These are phyloP conservation scores for Boletus sp. DNA, from an alignment of 768 basidiomycete species.

Conservation along the genomic window DNA sequence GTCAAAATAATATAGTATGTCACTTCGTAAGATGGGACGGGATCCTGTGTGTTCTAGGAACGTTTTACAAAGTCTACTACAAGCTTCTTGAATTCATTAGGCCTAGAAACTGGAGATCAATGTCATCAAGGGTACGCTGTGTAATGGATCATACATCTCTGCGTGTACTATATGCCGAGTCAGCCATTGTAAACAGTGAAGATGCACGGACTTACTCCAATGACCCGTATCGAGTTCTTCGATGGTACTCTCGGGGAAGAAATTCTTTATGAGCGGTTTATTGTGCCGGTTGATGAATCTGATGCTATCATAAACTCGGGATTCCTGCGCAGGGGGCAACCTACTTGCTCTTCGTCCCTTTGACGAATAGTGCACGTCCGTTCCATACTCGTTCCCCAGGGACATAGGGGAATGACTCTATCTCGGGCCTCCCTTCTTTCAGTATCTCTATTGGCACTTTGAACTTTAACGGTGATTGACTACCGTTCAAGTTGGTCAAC, in stretches of 20 bases:
- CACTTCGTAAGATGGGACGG: neutral
- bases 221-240: conserved; percentile 74
- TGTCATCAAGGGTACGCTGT: neutral
- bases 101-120: conserved; percentile 32
- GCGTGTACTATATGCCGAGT: conserved; percentile 61
- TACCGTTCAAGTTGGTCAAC: conserved; percentile 68
- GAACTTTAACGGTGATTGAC: conserved; percentile 52
- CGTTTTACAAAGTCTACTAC: conserved; percentile 28
- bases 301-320: conserved; percentile 2
- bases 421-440: conserved; percentile 53
- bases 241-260: conserved; percentile 71
- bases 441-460: conserved; percentile 72
- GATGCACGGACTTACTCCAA: conserved; percentile 62
- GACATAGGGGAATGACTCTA: conserved; percentile 78
- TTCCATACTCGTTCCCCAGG: conserved; percentile 52
- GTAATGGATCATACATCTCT: conserved; percentile 49
- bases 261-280: conserved; percentile 53
- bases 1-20: neutral
- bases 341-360: conserved; percentile 74
- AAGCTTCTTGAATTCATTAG: conserved; percentile 54
- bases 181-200: neutral
- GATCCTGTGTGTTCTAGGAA: conserved; percentile 13
- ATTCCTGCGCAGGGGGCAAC: conserved; percentile 20
- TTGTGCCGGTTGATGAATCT: conserved; percentile 80
- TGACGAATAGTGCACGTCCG: conserved; percentile 70